Evolutionary conservation across 106 monocot species (phyloP).

Genomic region (Phalaenopsis equestris): DNA sequence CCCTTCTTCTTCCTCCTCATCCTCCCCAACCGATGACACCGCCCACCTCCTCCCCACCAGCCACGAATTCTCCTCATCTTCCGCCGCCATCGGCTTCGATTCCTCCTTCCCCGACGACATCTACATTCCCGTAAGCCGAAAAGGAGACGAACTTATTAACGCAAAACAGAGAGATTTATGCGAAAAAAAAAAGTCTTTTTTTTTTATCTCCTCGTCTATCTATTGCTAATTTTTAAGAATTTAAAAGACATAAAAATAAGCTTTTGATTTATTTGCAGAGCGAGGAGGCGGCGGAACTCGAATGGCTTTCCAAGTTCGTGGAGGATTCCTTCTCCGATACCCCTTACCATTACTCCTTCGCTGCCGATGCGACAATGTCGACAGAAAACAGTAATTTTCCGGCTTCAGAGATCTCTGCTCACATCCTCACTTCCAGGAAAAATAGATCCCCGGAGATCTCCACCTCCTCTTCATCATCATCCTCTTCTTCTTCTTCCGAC

Average conservation of each 20-base stretch:
- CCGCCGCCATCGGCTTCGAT: background rate
- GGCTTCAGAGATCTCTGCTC: background rate
- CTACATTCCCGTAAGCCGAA: conserved; percentile 59
- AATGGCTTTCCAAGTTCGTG: conserved; percentile 58
- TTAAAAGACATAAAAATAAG: too few relatives aligned
- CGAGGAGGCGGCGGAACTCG: conserved; percentile 31
- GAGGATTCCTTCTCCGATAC: conserved; percentile 44
- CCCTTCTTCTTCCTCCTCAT: conserved; percentile 13
- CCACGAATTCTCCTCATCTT: background rate
- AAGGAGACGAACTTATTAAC: background rate
- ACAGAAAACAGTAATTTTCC: background rate
- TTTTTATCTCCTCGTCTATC: too few relatives aligned
- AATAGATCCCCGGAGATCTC: background rate
- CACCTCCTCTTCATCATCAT: background rate
- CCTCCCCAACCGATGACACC: background rate
- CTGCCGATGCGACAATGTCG: background rate
- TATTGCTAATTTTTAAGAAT: too few relatives aligned
- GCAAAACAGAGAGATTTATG: background rate
- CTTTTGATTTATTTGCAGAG: background rate
- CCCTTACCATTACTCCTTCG: background rate
- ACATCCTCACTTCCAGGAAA: background rate
- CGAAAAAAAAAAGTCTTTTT: background rate
- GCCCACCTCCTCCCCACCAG: background rate
- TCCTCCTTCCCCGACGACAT: conserved; percentile 54
- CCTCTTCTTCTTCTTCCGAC: background rate